Conservation (phyloP, 495 filamentous ascomycete species). For the Aspergillus asperescens region DNA sequence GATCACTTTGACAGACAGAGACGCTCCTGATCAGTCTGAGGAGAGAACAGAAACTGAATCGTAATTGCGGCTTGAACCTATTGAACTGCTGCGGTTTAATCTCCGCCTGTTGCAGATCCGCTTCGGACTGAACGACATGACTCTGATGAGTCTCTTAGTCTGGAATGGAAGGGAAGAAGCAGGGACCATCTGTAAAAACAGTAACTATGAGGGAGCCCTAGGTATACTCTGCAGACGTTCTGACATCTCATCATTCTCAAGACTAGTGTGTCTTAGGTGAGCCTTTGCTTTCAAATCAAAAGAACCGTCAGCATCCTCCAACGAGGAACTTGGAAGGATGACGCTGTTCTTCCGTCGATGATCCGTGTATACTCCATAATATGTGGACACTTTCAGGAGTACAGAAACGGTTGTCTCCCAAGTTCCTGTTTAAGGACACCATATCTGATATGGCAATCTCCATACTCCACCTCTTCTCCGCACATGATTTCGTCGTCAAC, state of each 20-base stretch:
- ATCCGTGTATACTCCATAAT: too few species aligned
- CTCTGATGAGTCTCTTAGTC: not conserved
- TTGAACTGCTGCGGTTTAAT: constrained; percentile 15
- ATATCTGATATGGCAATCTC: constrained; percentile 1
- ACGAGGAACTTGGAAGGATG: too few species aligned
- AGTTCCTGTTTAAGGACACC: not conserved
- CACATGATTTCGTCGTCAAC: not conserved
- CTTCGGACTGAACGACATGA: constrained; percentile 3
- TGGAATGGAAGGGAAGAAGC: not conserved
- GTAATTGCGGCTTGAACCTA: not conserved
- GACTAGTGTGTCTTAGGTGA: too few species aligned
- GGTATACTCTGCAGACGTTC: too few species aligned
- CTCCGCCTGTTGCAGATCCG: constrained; percentile 21
- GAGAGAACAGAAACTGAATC: not conserved
- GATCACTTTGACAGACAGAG: too few species aligned
- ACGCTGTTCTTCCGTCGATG: too few species aligned
- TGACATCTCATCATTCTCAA: too few species aligned
- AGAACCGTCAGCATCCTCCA: too few species aligned
- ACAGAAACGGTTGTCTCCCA: not conserved
- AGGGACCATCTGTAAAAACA: not conserved
- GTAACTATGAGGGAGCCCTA: too few species aligned
- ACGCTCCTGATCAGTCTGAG: not conserved
- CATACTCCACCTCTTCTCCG: constrained; percentile 7
- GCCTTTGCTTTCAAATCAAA: too few species aligned
- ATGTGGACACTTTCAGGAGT: not conserved